A percentile compares a stretch with the other conserved stretches of the same genome.
Conservation (phyloP, 78 protist species). For the Dictyostelium capitatum region DNA sequence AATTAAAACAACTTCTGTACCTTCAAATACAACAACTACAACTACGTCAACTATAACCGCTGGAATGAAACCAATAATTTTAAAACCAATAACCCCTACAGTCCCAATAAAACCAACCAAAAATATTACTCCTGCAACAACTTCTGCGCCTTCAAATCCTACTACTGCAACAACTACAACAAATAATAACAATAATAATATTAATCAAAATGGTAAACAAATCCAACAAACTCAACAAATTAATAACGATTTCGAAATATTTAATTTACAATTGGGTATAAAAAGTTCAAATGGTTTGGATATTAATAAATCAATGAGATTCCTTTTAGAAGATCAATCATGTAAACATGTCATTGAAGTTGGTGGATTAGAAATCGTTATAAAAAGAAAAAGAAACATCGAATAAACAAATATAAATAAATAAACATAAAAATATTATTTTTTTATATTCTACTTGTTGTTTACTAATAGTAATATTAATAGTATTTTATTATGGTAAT, state of each 20-base stretch:
- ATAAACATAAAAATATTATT: too few relatives aligned
- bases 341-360: background rate
- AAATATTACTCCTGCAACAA: background rate
- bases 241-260: background rate
- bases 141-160: too few relatives aligned
- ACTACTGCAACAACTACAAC: too few relatives aligned
- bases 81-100: too few relatives aligned
- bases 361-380: background rate
- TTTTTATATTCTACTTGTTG: too few relatives aligned
- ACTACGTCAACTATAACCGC: background rate
- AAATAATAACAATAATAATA: background rate
- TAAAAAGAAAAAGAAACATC: background rate
- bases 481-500: too few relatives aligned
- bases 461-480: too few relatives aligned
- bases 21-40: background rate
- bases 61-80: too few relatives aligned
- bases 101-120: background rate
- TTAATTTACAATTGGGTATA: background rate
- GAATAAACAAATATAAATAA: too few relatives aligned
- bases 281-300: background rate
- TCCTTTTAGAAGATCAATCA: background rate
- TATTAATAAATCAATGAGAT: background rate
- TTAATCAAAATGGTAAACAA: background rate
- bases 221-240: background rate
- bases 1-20: background rate